Conservation (phyloP, 192 early-diverging fungal genomes). For the Helicostylum pulchrum region DNA sequence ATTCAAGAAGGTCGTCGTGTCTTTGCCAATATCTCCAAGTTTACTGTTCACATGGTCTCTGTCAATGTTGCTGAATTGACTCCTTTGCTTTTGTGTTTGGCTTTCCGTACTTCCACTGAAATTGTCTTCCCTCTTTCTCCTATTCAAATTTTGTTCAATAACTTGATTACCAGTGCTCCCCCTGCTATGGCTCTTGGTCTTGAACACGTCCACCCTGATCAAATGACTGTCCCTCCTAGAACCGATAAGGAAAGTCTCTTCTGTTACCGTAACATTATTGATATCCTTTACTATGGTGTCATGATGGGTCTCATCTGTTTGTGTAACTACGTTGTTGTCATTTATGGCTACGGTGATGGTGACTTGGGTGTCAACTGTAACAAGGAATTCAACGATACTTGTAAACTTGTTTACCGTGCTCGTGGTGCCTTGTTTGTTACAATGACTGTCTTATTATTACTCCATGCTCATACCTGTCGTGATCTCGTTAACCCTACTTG, state of each 20-base stretch:
- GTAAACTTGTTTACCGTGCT: conserved; percentile 64
- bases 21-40: conserved; percentile 74
- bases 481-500: conserved; percentile 62
- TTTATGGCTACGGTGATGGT: conserved; percentile 58
- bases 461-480: conserved; percentile 78
- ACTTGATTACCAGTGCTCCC: conserved; percentile 79
- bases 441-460: conserved; percentile 65
- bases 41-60: conserved; percentile 67
- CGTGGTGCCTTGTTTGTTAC: conserved; percentile 71
- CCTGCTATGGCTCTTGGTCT: conserved; percentile 77
- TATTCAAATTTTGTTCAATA: conserved; percentile 77
- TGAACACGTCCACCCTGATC: conserved; percentile 59
- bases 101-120: conserved; percentile 56
- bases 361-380: conserved; percentile 61
- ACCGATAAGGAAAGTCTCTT: conserved; percentile 60
- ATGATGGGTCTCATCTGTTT: conserved; percentile 64
- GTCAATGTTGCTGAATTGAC: conserved; percentile 77
- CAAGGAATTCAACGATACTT: conserved; percentile 44
- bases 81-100: conserved; percentile 68
- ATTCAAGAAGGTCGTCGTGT: conserved; percentile 78
- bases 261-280: conserved; percentile 58
- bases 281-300: conserved; percentile 70
- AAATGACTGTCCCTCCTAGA: conserved; percentile 73
- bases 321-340: conserved; percentile 58
- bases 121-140: conserved; percentile 76